These are phyloP conservation scores for Boletus pseudo-olivaceus DNA, from an alignment of 768 basidiomycete species.

Conservation along the genomic window DNA sequence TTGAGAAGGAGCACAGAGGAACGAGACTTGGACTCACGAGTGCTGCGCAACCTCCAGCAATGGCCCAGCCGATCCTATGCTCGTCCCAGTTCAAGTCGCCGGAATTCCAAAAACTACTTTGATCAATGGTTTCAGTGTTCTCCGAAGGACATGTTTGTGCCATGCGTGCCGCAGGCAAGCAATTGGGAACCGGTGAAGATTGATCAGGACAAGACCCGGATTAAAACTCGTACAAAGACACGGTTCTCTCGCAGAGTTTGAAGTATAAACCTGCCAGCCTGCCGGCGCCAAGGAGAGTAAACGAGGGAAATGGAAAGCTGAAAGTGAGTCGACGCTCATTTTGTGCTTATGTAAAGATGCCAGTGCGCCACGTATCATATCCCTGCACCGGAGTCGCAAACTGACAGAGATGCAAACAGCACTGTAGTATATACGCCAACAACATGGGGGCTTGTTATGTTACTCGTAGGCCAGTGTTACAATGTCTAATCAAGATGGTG, in stretches of 20 bases:
- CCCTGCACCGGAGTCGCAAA: too few relatives aligned
- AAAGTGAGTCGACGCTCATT: not conserved
- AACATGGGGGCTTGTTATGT: too few relatives aligned
- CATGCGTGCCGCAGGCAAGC: slow-evolving; percentile 14
- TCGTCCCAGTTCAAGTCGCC: slow-evolving; percentile 54
- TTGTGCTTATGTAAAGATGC: not conserved
- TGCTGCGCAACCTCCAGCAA: slow-evolving; percentile 59
- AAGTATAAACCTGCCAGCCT: slow-evolving; percentile 5
- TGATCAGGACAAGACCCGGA: not conserved
- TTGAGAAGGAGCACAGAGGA: not conserved
- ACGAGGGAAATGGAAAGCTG: too few relatives aligned
- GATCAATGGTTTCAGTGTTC: slow-evolving; percentile 50
- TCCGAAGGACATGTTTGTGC: slow-evolving; percentile 44
- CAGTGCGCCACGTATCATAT: too few relatives aligned
- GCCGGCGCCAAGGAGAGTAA: not conserved
- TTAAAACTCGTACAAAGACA: slow-evolving; percentile 7
- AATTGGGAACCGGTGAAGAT: not conserved
- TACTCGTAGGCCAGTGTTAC: too few relatives aligned
- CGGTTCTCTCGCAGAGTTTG: not conserved
- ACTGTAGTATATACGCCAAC: too few relatives aligned
- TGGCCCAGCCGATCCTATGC: slow-evolving; percentile 71
- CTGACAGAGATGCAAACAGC: too few relatives aligned
- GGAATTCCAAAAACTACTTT: slow-evolving; percentile 59
- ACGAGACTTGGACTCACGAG: slow-evolving; percentile 39
- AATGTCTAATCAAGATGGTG: too few relatives aligned